These are phyloP conservation scores for Coemansia sp. DNA, from an alignment of 192 early-diverging fungal genomes.

Conservation along the genomic window DNA sequence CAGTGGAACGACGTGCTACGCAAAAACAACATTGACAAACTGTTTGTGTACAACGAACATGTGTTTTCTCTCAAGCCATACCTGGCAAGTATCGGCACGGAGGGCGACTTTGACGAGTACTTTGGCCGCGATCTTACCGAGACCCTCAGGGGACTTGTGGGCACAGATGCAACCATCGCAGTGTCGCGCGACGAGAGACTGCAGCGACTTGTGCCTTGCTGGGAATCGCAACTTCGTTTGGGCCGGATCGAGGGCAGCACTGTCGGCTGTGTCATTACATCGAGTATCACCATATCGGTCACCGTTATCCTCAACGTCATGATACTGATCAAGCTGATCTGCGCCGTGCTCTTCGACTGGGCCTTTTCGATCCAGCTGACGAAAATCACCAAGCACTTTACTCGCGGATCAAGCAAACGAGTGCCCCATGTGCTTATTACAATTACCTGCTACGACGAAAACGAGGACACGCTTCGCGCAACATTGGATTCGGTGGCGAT, in stretches of 20 bases:
- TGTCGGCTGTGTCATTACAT: slow-evolving; percentile 68
- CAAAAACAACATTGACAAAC: slow-evolving; percentile 36
- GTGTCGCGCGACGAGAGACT: slow-evolving; percentile 60
- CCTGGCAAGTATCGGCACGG: slow-evolving; percentile 55
- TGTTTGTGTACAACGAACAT: slow-evolving; percentile 71
- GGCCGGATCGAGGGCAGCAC: slow-evolving; percentile 75
- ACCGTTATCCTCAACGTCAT: slow-evolving; percentile 63
- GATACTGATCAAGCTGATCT: slow-evolving; percentile 63
- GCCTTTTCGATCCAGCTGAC: slow-evolving; percentile 61
- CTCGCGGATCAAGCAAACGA: slow-evolving; percentile 23
- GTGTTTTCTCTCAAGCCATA: slow-evolving; percentile 71
- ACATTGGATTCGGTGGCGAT: slow-evolving; percentile 87
- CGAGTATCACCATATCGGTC: slow-evolving; percentile 58
- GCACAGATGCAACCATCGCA: slow-evolving; percentile 62
- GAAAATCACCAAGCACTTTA: slow-evolving; percentile 40
- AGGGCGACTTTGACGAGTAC: slow-evolving; percentile 48
- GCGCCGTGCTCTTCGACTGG: slow-evolving; percentile 78
- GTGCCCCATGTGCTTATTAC: slow-evolving; percentile 59
- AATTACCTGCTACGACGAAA: slow-evolving; percentile 91
- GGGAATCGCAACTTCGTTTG: slow-evolving; percentile 65
- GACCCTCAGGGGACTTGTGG: slow-evolving; percentile 17
- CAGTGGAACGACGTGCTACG: slow-evolving; percentile 62
- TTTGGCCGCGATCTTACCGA: slow-evolving; percentile 36
- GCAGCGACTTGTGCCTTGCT: slow-evolving; percentile 57
- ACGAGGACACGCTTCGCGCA: slow-evolving; percentile 67